Conservation (phyloP, 305 asterid genomes). For the Stenogyne calaminthoides region DNA sequence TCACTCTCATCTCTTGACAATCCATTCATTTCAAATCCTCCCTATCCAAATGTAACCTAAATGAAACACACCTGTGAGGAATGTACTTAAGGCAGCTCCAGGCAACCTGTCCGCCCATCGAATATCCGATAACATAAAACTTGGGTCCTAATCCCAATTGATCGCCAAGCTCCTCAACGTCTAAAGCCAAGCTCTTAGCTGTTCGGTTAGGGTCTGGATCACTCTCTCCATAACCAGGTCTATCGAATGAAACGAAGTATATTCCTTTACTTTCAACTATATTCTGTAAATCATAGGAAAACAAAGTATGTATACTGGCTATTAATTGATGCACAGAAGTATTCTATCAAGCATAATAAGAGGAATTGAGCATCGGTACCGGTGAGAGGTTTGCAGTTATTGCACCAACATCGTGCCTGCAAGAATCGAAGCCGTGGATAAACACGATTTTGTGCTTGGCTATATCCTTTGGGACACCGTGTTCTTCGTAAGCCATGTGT, state of each 20-base stretch:
- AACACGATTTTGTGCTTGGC: slow-evolving; percentile 63
- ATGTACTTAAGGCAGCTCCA: slow-evolving; percentile 90
- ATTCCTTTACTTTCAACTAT: slow-evolving; percentile 55
- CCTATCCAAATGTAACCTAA: too few species aligned
- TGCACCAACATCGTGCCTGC: slow-evolving; percentile 46
- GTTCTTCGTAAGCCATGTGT: slow-evolving; percentile 60
- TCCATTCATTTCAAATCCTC: too few species aligned
- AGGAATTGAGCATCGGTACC: slow-evolving; percentile 31
- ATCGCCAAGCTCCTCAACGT: slow-evolving; percentile 87
- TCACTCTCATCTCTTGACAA: too few species aligned
- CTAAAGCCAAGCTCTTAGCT: slow-evolving; percentile 58
- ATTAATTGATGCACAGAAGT: not conserved
- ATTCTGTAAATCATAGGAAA: slow-evolving; percentile 42
- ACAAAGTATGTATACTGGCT: not conserved
- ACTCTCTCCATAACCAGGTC: slow-evolving; percentile 95
- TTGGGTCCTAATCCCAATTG: slow-evolving; percentile 70
- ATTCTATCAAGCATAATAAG: not conserved
- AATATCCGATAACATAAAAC: slow-evolving; percentile 69
- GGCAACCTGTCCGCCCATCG: slow-evolving; percentile 83
- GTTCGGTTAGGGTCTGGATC: slow-evolving; percentile 73
- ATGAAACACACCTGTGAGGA: slow-evolving; percentile 72
- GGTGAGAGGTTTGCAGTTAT: slow-evolving; percentile 42
- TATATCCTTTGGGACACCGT: slow-evolving; percentile 53
- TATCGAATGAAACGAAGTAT: slow-evolving; percentile 70
- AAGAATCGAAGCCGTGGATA: slow-evolving; percentile 53